phyloP scores from a whole-genome alignment of 208 protist genomes.

The Lotmaria passim region DNA sequence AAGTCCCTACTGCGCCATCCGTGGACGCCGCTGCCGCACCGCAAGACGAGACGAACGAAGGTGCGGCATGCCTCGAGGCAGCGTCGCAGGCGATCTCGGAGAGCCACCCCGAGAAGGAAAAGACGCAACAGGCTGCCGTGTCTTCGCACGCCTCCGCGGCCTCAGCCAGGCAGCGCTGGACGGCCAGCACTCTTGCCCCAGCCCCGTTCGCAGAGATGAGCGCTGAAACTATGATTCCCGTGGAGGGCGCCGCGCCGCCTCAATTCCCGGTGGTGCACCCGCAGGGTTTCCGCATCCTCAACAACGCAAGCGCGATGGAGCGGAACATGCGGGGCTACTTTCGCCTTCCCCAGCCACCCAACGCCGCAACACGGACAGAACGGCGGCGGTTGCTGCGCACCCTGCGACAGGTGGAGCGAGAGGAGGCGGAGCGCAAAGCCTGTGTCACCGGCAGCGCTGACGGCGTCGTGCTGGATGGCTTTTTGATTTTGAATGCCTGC shows the following conservation, averaged over 20 bases:
- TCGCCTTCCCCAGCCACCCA: slow-evolving; percentile 79
- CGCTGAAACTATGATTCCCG: slow-evolving; percentile 10
- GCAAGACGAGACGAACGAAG: not conserved
- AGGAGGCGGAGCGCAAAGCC: slow-evolving; percentile 45
- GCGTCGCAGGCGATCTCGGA: not conserved
- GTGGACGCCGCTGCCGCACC: not conserved
- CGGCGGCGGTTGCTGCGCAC: slow-evolving; percentile 44
- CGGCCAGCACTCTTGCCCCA: not conserved
- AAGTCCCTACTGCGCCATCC: not conserved
- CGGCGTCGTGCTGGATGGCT: slow-evolving; percentile 79
- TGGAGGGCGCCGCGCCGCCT: not conserved
- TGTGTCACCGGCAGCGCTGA: slow-evolving; percentile 37
- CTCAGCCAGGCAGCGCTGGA: too few species aligned
- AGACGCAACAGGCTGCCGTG: not conserved
- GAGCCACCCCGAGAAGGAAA: not conserved
- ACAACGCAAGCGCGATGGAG: slow-evolving; percentile 72
- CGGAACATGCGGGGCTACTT: slow-evolving; percentile 88
- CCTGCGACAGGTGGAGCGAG: slow-evolving; percentile 48
- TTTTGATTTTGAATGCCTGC: slow-evolving; percentile 73
- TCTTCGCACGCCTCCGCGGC: not conserved
- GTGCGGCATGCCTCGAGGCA: not conserved
- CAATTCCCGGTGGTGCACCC: slow-evolving; percentile 62
- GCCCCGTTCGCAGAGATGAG: not conserved
- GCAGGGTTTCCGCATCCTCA: slow-evolving; percentile 87
- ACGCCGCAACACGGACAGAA: slow-evolving; percentile 42